A percentile compares a stretch with the other conserved stretches of the same genome.
These are phyloP conservation scores for Sphagnum fallax DNA, from an alignment of 228 moss, liverwort and hornwort genomes.

Conservation along the genomic window DNA sequence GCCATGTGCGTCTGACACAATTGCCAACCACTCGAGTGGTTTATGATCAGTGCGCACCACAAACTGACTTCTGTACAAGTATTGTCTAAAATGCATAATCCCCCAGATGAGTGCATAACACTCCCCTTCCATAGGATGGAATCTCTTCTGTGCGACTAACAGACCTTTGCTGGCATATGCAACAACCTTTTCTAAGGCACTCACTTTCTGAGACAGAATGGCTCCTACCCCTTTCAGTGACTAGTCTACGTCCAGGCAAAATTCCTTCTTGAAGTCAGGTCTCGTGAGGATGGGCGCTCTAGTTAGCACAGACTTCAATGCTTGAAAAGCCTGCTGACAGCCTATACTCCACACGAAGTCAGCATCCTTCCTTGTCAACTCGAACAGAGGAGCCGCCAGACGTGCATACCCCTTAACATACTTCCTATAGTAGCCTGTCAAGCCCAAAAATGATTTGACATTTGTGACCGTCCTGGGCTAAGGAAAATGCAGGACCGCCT, in stretches of 20 bases:
- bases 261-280: slow-evolving; percentile 1
- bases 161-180: background rate
- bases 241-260: background rate
- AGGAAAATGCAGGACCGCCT: background rate
- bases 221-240: background rate
- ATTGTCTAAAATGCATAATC: background rate
- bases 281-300: background rate
- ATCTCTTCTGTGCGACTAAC: background rate
- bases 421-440: background rate
- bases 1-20: background rate
- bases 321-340: background rate
- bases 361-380: background rate
- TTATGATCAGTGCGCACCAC: background rate
- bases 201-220: background rate
- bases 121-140: background rate
- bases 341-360: background rate
- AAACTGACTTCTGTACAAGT: background rate
- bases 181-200: background rate
- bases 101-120: background rate
- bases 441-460: background rate
- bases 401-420: background rate
- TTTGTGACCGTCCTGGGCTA: background rate
- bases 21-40: background rate
- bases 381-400: background rate
- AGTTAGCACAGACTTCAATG: background rate